phyloP scores from a whole-genome alignment of 352 stramenopile genomes.

The Phytophthora lateralis region DNA sequence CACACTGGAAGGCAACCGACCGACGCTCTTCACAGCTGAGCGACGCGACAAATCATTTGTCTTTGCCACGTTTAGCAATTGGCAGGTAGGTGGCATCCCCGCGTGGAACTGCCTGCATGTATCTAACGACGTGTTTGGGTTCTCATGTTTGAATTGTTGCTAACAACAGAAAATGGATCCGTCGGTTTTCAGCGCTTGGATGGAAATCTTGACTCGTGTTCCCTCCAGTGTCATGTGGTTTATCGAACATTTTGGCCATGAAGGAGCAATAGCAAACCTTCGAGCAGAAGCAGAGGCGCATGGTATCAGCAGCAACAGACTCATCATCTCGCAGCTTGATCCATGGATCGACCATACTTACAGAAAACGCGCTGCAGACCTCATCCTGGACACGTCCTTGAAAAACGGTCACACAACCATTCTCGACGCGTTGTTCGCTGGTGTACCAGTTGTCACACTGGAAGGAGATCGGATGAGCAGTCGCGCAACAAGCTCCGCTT shows the following conservation, averaged over 20 bases:
- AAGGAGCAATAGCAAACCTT: conserved; percentile 53
- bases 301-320: conserved; percentile 56
- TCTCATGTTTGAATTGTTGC: not conserved
- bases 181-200: conserved; percentile 74
- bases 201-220: conserved; percentile 75
- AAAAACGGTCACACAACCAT: conserved; percentile 89
- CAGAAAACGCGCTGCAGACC: conserved; percentile 68
- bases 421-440: conserved; percentile 79
- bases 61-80: conserved; percentile 89
- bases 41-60: conserved; percentile 42
- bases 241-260: conserved; percentile 60
- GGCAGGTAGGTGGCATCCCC: conserved; percentile 45
- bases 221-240: conserved; percentile 80
- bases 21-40: conserved; percentile 21
- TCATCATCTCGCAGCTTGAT: conserved; percentile 60
- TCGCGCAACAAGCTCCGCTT: conserved; percentile 59
- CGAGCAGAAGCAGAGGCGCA: conserved; percentile 52
- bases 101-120: not conserved
- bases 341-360: conserved; percentile 85
- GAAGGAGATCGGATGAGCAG: conserved; percentile 76
- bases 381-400: conserved; percentile 81
- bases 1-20: conserved; percentile 39
- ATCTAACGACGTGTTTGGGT: conserved; percentile 4
- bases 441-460: conserved; percentile 74
- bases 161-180: conserved; percentile 77